Conservation (phyloP, 331 rosid species). For the Malus hybrid region DNA sequence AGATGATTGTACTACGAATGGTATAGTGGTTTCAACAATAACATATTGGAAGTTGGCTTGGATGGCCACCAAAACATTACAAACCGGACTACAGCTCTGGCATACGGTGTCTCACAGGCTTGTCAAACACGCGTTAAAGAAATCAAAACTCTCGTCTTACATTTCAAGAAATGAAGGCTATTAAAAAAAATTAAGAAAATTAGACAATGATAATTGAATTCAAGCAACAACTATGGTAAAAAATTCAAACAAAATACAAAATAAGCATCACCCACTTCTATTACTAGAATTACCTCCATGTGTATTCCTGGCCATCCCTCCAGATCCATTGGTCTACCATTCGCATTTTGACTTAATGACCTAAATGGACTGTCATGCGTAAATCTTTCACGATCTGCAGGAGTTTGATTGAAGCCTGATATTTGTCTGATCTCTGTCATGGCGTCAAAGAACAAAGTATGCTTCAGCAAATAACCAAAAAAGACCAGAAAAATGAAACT, state of each 20-base stretch:
- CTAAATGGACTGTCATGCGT: slow-evolving; percentile 68
- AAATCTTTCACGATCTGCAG: slow-evolving; percentile 57
- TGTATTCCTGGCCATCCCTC: slow-evolving; percentile 75
- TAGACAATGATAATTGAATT: neutral
- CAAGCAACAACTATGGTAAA: neutral
- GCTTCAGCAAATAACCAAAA: neutral
- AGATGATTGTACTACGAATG: neutral
- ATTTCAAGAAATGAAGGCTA: neutral
- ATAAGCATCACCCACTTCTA: neutral
- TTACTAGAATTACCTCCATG: slow-evolving; percentile 43
- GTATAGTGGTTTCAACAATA: neutral
- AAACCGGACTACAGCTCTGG: neutral
- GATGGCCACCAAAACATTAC: neutral
- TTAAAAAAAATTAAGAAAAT: neutral
- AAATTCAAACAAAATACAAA: neutral
- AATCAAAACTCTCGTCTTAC: neutral
- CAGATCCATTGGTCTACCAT: slow-evolving; percentile 60
- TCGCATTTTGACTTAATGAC: slow-evolving; percentile 47
- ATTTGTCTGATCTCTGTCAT: slow-evolving; percentile 67
- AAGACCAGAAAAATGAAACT: neutral
- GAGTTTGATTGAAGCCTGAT: slow-evolving; percentile 50
- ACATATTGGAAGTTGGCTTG: neutral
- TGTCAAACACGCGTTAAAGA: neutral
- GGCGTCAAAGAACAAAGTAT: slow-evolving; percentile 8
- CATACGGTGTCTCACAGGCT: neutral